Evolutionary conservation across 371 early-diverging fungal species (phyloP).

Genomic region (Mortierella sp.): DNA sequence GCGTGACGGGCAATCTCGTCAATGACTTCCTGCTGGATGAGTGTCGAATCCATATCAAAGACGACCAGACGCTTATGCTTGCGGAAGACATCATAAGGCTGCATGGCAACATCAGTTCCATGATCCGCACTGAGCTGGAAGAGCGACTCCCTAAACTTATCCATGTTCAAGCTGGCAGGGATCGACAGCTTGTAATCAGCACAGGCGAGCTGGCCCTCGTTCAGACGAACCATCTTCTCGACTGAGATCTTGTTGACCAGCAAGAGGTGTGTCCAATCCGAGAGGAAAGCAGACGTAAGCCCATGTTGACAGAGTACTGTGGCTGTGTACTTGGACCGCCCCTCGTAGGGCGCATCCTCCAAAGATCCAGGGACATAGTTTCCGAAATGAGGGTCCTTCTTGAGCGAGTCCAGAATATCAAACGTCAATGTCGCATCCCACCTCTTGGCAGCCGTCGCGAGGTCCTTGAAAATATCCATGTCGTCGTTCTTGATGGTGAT

Average conservation of each 20-base stretch:
- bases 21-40: slow-evolving; percentile 98
- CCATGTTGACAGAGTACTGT: slow-evolving; percentile 87
- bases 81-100: slow-evolving; percentile 89
- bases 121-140: slow-evolving; percentile 77
- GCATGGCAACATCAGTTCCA: slow-evolving; percentile 89
- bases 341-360: slow-evolving; percentile 88
- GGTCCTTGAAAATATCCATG: slow-evolving; percentile 80
- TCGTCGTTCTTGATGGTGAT: slow-evolving; percentile 78
- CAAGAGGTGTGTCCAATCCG: slow-evolving; percentile 81
- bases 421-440: slow-evolving; percentile 89
- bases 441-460: slow-evolving; percentile 79
- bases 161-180: slow-evolving; percentile 73
- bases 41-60: slow-evolving; percentile 99
- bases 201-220: slow-evolving; percentile 76
- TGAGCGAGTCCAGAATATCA: slow-evolving; percentile 78
- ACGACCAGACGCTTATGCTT: slow-evolving; percentile 94
- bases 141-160: slow-evolving; percentile 74
- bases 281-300: slow-evolving; percentile 76
- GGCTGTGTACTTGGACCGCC: slow-evolving; percentile 85
- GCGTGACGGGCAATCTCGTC: slow-evolving; percentile 96
- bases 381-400: slow-evolving; percentile 60
- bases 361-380: slow-evolving; percentile 68
- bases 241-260: slow-evolving; percentile 81
- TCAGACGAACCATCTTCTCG: slow-evolving; percentile 83
- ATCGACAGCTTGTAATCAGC: slow-evolving; percentile 86